These are phyloP conservation scores for Penicillium daleae DNA, from an alignment of 495 filamentous ascomycete genomes.

Conservation along the genomic window DNA sequence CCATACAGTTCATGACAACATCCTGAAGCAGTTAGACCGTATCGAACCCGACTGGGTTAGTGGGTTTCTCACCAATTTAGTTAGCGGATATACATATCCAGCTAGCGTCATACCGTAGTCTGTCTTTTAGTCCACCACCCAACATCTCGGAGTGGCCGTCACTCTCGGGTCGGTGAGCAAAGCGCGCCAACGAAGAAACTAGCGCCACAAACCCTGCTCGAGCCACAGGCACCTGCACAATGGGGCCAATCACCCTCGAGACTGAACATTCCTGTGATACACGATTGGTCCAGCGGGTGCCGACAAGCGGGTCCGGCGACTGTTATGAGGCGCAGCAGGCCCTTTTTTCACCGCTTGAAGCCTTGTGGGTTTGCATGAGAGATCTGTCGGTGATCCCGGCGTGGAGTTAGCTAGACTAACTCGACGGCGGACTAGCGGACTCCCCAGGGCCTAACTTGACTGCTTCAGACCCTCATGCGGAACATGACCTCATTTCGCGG, in stretches of 20 bases:
- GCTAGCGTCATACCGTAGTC: neutral
- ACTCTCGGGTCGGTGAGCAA: slow-evolving; percentile 17
- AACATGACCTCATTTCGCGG: slow-evolving; percentile 2
- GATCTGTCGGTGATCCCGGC: slow-evolving; percentile 32
- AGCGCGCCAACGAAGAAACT: slow-evolving; percentile 15
- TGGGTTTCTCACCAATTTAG: neutral
- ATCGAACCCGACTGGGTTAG: neutral
- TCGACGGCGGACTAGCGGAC: neutral
- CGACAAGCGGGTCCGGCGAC: slow-evolving; percentile 4
- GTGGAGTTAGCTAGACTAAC: neutral
- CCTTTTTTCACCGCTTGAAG: slow-evolving; percentile 27
- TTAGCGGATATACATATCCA: neutral
- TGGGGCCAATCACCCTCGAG: slow-evolving; percentile 7
- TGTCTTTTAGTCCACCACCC: neutral
- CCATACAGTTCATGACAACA: slow-evolving; percentile 1
- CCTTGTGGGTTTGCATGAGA: neutral
- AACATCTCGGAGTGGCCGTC: slow-evolving; percentile 26
- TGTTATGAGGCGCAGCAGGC: slow-evolving; percentile 29
- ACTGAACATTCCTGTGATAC: neutral
- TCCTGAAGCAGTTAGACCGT: neutral
- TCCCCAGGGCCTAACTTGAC: neutral
- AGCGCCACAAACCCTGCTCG: slow-evolving; percentile 23
- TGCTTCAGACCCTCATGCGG: neutral
- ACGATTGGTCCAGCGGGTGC: neutral
- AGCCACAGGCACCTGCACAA: slow-evolving; percentile 21